phyloP scores from a whole-genome alignment of 306 rosid genomes.

The Echinosophora koreensis region DNA sequence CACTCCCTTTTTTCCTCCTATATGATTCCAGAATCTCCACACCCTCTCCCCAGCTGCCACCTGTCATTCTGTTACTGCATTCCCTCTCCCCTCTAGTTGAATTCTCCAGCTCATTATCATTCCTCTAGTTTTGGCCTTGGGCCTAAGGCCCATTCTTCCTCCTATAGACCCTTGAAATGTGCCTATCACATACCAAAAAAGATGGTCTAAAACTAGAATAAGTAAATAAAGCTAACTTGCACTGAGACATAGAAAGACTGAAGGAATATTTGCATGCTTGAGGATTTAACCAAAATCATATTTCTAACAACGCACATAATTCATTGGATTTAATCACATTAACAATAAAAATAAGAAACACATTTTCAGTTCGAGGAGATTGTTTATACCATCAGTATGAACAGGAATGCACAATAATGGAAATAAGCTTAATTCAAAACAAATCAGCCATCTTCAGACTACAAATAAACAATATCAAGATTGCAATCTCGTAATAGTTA shows the following conservation, averaged over 20 bases:
- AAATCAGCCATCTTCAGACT: conserved; percentile 15
- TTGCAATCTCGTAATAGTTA: conserved; percentile 37
- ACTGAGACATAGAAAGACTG: background rate
- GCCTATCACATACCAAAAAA: background rate
- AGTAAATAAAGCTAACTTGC: conserved; percentile 30
- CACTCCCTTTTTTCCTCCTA: too few species aligned
- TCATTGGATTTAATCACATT: conserved; percentile 26
- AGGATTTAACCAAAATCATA: conserved; percentile 28
- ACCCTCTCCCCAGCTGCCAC: too few species aligned
- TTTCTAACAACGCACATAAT: conserved; percentile 12
- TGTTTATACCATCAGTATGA: background rate
- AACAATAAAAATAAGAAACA: conserved; percentile 15
- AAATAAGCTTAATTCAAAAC: conserved; percentile 33
- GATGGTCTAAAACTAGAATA: conserved; percentile 28
- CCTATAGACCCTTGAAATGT: too few species aligned
- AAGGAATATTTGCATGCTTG: conserved; percentile 4
- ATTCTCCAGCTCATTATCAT: too few species aligned
- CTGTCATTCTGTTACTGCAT: too few species aligned
- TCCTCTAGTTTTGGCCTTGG: too few species aligned
- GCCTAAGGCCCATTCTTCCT: too few species aligned
- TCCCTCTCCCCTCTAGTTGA: too few species aligned
- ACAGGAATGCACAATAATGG: conserved; percentile 22
- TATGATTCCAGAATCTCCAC: too few species aligned
- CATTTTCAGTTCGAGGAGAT: background rate
- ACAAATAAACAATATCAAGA: conserved; percentile 33